Evolutionary conservation across 2,329 filamentous ascomycete genomes (phyloP), one percentile per base, ranked within the genome.

Genomic region (Pseudopithomyces chartarum): DNA sequence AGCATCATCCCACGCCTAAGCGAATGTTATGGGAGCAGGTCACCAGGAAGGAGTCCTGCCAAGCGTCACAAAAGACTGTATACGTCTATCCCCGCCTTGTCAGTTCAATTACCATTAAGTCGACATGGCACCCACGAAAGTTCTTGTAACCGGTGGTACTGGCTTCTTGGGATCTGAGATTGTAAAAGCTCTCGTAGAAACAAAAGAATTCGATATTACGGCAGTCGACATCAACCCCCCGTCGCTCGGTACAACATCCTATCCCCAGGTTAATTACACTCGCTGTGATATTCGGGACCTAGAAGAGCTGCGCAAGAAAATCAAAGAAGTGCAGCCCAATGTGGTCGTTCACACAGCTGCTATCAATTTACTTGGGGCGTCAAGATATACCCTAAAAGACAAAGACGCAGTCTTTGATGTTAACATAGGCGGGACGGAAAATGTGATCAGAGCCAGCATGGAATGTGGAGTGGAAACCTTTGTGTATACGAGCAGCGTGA

Each of bases 401-500:
- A 63, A 66, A 46, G 73, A 77, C 75, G 78, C 91, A 34, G 89
- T 95, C 74, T 85, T 86, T 67, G 88, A 87, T 74, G 90, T 98
- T 72, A 99, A 98, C 75, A 88, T 97, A 51, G 88, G 92, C 50
- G 94, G 94, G 50, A 97, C 95, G 13, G 82, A 82, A 62, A 87
- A 89, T 63, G 84, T 97, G 47, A 80, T 98, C 53, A 85, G 88
- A 34, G 91, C 90, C 15, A 90, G 90, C 66, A 84, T 85, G 70
- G 81, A 85, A 63, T 84, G 77, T 36, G 88, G 85, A 60, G 92
- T 94, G 68, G 91, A 88, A 77, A 90, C 85, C 0, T 87, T 98
- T 62, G 91, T 98, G 45, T 97, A 94, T 78, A 98, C 94, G 17
- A 95, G 90, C 75, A 95, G 90, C 52, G 90, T 91, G 52, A 96